Evolutionary conservation across 495 filamentous ascomycete species (phyloP).

Genomic region (Ramalina intermedia): DNA sequence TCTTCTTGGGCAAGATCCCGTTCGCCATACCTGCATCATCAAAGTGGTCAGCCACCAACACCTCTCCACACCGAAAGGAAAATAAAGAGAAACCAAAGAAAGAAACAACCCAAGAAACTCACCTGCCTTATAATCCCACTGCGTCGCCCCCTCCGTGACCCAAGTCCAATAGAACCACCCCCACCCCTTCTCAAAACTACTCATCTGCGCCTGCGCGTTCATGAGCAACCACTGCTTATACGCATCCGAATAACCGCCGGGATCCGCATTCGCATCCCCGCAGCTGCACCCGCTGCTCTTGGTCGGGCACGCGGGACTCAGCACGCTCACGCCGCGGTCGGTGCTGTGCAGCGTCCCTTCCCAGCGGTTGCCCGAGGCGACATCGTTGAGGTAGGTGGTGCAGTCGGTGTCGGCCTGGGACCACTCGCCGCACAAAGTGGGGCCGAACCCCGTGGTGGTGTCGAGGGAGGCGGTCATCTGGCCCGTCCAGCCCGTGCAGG

Average conservation of each 20-base stretch:
- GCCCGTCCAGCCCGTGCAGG: conserved; percentile 70
- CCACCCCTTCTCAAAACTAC: conserved; percentile 74
- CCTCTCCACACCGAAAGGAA: background rate
- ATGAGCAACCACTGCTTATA: conserved; percentile 81
- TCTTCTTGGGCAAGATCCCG: conserved; percentile 69
- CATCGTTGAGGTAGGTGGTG: conserved; percentile 74
- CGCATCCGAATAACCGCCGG: conserved; percentile 44
- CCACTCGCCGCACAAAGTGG: conserved; percentile 97
- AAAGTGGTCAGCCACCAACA: background rate
- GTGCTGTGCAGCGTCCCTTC: conserved; percentile 58
- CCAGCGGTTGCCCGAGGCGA: conserved; percentile 80
- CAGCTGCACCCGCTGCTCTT: conserved; percentile 53
- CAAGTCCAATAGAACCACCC: conserved; percentile 99
- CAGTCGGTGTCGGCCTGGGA: conserved; percentile 97
- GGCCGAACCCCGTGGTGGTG: conserved; percentile 68
- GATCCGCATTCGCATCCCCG: conserved; percentile 56
- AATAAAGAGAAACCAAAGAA: background rate
- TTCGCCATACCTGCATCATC: conserved; percentile 49
- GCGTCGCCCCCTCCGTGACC: conserved; percentile 61
- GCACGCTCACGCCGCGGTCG: conserved; percentile 37
- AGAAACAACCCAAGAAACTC: background rate
- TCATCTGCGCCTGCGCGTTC: conserved; percentile 95
- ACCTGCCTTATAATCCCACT: conserved; percentile 78
- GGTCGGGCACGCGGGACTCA: conserved; percentile 57
- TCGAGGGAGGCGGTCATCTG: conserved; percentile 60